Conservation (phyloP, 805 yeast species). For the Cyberlindnera nakhonratchasimensis region DNA sequence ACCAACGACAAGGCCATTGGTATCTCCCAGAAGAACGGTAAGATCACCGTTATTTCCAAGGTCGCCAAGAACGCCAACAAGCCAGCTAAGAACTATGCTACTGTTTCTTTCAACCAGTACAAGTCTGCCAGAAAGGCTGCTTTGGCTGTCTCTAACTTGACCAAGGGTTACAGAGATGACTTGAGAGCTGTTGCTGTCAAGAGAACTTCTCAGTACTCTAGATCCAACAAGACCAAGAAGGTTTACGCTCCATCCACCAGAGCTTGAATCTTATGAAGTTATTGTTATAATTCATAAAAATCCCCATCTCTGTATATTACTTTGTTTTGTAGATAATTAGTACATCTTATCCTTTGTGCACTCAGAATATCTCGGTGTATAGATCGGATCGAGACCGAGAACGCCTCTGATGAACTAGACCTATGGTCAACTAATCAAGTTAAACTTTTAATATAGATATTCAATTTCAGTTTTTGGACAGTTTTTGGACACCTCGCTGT, state of each 20-base stretch:
- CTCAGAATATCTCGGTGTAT: neutral
- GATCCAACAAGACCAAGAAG: conserved; percentile 37
- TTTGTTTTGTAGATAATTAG: neutral
- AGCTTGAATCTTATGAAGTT: conserved; percentile 9
- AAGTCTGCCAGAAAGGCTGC: conserved; percentile 42
- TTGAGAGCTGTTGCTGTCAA: conserved; percentile 45
- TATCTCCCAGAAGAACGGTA: conserved; percentile 37
- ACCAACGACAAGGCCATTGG: conserved; percentile 49
- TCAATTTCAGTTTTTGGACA: too few species aligned
- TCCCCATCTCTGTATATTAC: conserved; percentile 5
- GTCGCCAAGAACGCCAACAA: conserved; percentile 43
- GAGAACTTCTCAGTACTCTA: conserved; percentile 43
- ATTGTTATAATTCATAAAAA: conserved; percentile 1
- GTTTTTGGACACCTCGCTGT: too few species aligned
- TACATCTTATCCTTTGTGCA: neutral
- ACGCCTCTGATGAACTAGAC: too few species aligned
- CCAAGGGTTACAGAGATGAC: conserved; percentile 47
- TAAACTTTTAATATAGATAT: too few species aligned
- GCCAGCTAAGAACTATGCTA: conserved; percentile 40
- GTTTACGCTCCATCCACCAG: conserved; percentile 29
- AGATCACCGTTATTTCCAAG: conserved; percentile 41
- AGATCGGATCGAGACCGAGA: too few species aligned
- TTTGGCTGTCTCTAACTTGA: conserved; percentile 42
- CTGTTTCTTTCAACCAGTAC: conserved; percentile 39
- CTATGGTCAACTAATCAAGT: too few species aligned